These are phyloP conservation scores for Aspergillus avenaceus DNA, from an alignment of 495 filamentous ascomycete species.

Conservation along the genomic window DNA sequence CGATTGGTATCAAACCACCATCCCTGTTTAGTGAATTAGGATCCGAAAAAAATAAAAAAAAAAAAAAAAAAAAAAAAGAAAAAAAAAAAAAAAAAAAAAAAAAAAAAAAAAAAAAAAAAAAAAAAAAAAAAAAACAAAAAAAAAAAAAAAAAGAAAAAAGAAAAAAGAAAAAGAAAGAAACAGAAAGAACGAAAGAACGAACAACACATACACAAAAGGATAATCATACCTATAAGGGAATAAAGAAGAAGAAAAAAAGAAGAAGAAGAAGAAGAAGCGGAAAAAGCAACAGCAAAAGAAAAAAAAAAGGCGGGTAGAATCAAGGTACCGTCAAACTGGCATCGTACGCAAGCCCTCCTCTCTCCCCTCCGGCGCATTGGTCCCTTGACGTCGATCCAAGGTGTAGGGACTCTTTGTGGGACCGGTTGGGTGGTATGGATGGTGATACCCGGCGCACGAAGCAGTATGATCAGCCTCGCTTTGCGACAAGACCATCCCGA, in stretches of 20 bases:
- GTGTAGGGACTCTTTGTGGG: constrained; percentile 39
- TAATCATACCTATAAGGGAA: too few species aligned
- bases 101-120: constrained; percentile 5
- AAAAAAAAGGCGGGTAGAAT: neutral
- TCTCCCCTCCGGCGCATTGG: constrained; percentile 57
- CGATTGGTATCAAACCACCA: too few species aligned
- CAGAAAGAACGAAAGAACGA: too few species aligned
- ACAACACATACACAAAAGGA: too few species aligned
- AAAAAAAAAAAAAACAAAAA: too few species aligned
- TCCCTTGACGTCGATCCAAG: constrained; percentile 36
- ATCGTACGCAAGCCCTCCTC: constrained; percentile 52
- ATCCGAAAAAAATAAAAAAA: too few species aligned
- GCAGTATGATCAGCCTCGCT: constrained; percentile 61
- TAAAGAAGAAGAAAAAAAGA: constrained; percentile 4
- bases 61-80: neutral
- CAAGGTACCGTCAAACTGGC: constrained; percentile 50
- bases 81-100: constrained; percentile 7
- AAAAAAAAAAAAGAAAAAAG: too few species aligned
- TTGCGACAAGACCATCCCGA: constrained; percentile 21
- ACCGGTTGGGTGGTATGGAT: constrained; percentile 61
- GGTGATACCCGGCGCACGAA: constrained; percentile 60
- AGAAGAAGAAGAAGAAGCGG: constrained; percentile 3
- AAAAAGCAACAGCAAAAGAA: constrained; percentile 2
- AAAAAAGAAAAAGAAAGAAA: too few species aligned
- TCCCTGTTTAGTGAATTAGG: too few species aligned